phyloP scores from a whole-genome alignment of 768 basidiomycete species.

The Coprinellus aureogranulatus region DNA sequence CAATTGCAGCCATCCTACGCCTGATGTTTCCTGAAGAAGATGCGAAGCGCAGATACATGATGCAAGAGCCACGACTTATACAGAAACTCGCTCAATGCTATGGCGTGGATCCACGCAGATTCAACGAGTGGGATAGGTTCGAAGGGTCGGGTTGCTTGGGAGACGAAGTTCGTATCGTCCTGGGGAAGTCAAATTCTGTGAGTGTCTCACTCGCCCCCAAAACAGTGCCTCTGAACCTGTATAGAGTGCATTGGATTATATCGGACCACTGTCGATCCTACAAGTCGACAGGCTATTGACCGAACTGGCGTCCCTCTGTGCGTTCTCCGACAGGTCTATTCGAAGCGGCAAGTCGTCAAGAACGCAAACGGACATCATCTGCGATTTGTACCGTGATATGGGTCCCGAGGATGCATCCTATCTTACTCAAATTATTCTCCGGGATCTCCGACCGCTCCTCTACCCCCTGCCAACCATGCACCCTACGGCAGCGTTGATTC shows the following conservation, averaged over 20 bases:
- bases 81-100: constrained; percentile 49
- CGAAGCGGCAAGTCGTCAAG: constrained; percentile 24
- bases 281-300: constrained; percentile 69
- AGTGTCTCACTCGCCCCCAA: constrained; percentile 8
- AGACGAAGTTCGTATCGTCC: constrained; percentile 50
- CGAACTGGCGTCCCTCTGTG: constrained; percentile 67
- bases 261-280: constrained; percentile 37
- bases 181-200: constrained; percentile 41
- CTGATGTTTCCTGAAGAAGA: constrained; percentile 88
- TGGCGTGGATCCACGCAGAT: constrained; percentile 30
- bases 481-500: constrained; percentile 48
- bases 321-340: constrained; percentile 54
- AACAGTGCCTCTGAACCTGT: neutral
- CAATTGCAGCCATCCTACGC: constrained; percentile 61
- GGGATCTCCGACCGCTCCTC: constrained; percentile 78
- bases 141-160: constrained; percentile 68
- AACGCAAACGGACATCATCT: constrained; percentile 40
- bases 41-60: constrained; percentile 60
- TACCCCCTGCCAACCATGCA: constrained; percentile 60
- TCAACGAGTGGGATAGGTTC: constrained; percentile 40
- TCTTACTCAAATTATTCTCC: constrained; percentile 84
- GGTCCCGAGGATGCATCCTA: constrained; percentile 63
- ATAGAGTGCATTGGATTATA: constrained; percentile 30
- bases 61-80: constrained; percentile 66
- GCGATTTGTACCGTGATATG: constrained; percentile 57